A percentile compares a stretch with the other conserved stretches of the same genome.
Evolutionary conservation across 1,284 basidiomycete genomes (phyloP).

Genomic region (Microbotryum saponariae): DNA sequence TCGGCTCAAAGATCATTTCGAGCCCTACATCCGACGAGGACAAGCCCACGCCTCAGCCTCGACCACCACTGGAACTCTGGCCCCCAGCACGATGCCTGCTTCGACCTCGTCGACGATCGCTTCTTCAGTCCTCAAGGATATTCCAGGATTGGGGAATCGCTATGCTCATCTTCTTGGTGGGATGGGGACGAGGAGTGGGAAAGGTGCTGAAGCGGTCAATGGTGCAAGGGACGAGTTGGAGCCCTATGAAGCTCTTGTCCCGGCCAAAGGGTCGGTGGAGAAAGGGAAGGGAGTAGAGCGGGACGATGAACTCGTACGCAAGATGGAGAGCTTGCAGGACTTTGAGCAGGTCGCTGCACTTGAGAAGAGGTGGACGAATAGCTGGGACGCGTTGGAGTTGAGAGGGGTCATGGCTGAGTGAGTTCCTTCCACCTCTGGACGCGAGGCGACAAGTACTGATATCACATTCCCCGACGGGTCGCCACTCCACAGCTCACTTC

Average conservation of each 20-base stretch:
- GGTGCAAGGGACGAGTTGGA: constrained; percentile 28
- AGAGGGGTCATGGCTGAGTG: background rate
- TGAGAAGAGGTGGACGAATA: constrained; percentile 70
- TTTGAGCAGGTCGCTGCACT: constrained; percentile 59
- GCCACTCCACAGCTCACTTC: constrained; percentile 56
- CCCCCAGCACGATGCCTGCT: background rate
- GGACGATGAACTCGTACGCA: constrained; percentile 62
- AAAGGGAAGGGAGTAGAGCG: constrained; percentile 49
- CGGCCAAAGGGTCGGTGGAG: background rate
- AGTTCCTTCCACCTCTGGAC: background rate
- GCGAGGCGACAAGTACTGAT: background rate
- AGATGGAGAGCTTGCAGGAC: constrained; percentile 55
- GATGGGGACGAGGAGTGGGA: too few relatives aligned
- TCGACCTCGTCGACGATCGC: constrained; percentile 42
- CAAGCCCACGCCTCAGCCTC: constrained; percentile 9
- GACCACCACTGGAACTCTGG: background rate
- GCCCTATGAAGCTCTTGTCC: constrained; percentile 17
- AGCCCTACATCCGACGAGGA: constrained; percentile 57
- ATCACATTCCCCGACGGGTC: background rate
- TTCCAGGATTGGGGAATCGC: constrained; percentile 15
- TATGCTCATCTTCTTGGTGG: constrained; percentile 11
- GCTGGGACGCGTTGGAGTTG: constrained; percentile 52
- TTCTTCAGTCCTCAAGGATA: constrained; percentile 48
- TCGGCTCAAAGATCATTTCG: constrained; percentile 85
- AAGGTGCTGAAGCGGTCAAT: background rate